Percentiles rank a stretch among this genome's conserved stretches.
Conservation (phyloP, 345 rosid species). For the Melastoma malabathricum region DNA sequence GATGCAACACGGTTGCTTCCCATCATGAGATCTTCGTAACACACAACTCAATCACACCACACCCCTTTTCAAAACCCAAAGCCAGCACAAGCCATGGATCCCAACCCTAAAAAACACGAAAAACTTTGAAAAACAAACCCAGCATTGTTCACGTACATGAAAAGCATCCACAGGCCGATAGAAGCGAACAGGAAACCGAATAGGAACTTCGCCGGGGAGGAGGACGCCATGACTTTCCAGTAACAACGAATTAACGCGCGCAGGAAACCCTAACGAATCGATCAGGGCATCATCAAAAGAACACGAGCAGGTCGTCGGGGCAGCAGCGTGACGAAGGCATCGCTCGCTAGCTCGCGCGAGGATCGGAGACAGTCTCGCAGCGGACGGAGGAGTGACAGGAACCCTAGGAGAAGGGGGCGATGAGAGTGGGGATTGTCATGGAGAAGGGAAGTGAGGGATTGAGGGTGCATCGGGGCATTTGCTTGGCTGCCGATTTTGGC, state of each 20-base stretch:
- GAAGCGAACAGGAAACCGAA: slow-evolving; percentile 67
- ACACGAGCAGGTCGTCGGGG: no score
- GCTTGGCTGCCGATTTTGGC: no score
- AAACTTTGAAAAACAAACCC: neutral
- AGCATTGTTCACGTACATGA: slow-evolving; percentile 48
- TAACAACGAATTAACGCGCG: no score
- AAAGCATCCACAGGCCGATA: slow-evolving; percentile 68
- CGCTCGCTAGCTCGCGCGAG: no score
- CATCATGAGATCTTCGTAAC: no score
- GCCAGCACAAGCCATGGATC: neutral
- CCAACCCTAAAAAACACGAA: neutral
- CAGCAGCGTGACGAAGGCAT: no score
- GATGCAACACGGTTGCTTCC: no score
- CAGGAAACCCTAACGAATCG: neutral
- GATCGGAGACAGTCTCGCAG: no score
- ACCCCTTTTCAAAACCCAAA: neutral
- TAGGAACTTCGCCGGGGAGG: slow-evolving; percentile 89
- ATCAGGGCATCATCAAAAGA: no score
- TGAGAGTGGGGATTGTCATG: slow-evolving; percentile 2
- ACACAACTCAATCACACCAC: neutral
- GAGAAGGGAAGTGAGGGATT: neutral
- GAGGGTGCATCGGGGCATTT: neutral
- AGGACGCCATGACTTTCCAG: slow-evolving; percentile 49
- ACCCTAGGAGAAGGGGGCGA: slow-evolving; percentile 2
- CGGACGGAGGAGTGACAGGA: neutral